Conservation (phyloP, 1,139 yeast genomes). For the Suhomyces panamericanus region DNA sequence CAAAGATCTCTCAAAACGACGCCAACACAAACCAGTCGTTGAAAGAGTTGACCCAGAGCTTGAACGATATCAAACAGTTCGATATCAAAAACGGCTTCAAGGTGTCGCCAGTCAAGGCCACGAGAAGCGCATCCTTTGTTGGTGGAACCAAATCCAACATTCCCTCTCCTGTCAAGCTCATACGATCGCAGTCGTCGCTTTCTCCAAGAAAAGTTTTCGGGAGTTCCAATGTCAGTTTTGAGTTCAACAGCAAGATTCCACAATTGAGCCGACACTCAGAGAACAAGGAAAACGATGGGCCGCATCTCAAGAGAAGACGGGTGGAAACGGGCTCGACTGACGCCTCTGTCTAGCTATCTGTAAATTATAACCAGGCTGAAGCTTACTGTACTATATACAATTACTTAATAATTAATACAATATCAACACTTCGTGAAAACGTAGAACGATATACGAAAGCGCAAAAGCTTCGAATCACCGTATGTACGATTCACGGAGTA, state of each 20-base stretch:
- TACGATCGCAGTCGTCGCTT: conserved; percentile 1
- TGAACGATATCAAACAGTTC: conserved; percentile 16
- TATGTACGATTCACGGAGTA: too few species aligned
- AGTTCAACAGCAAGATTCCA: conserved; percentile 11
- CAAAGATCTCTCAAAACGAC: conserved; percentile 14
- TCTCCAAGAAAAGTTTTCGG: conserved; percentile 2
- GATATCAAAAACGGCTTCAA: conserved; percentile 14
- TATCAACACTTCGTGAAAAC: neutral
- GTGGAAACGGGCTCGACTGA: conserved; percentile 5
- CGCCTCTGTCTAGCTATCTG: neutral
- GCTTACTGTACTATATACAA: conserved; percentile 2
- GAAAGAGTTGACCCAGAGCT: conserved; percentile 11
- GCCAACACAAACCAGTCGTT: conserved; percentile 10
- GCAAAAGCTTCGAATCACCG: neutral
- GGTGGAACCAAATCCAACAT: conserved; percentile 3
- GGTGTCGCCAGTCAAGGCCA: conserved; percentile 10
- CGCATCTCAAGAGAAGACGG: conserved; percentile 13
- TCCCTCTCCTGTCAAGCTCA: conserved; percentile 9
- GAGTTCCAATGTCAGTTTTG: neutral
- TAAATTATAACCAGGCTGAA: neutral
- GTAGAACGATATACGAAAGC: neutral
- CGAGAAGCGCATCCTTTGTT: conserved; percentile 1
- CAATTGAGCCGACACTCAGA: conserved; percentile 10
- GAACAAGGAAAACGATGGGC: conserved; percentile 16
- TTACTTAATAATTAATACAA: conserved; percentile 1